A percentile compares a stretch with the other conserved stretches of the same genome.
Evolutionary conservation across 768 basidiomycete genomes (phyloP).

Genomic region (Xerocomellus intermedius): DNA sequence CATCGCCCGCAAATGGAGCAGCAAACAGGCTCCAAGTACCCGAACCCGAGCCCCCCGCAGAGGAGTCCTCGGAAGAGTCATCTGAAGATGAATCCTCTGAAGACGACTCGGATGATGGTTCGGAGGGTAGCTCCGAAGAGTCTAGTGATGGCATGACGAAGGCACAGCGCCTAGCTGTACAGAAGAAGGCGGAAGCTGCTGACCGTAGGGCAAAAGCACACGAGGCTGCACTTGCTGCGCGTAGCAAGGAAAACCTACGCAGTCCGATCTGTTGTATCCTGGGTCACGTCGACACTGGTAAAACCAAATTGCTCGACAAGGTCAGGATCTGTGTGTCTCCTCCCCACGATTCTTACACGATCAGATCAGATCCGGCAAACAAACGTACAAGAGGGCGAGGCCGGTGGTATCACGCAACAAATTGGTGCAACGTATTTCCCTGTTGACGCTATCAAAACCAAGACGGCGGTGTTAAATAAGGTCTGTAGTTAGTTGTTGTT

Average conservation of each 20-base stretch:
- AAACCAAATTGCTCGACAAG: conserved; percentile 97
- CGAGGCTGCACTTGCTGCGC: conserved; percentile 80
- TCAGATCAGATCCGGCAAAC: conserved; percentile 90
- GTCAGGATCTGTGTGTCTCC: conserved; percentile 38
- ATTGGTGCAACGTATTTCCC: conserved; percentile 99
- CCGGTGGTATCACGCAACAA: conserved; percentile 99
- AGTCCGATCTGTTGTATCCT: conserved; percentile 99
- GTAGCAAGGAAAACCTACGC: conserved; percentile 86
- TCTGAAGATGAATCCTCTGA: conserved; percentile 47
- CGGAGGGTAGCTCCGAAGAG: conserved; percentile 36
- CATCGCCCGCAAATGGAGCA: conserved; percentile 7
- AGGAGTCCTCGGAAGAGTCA: conserved; percentile 32
- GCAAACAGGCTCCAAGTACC: conserved; percentile 18
- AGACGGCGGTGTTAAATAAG: conserved; percentile 92
- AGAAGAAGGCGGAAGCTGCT: conserved; percentile 82
- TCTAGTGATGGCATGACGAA: conserved; percentile 68
- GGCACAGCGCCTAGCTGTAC: conserved; percentile 62
- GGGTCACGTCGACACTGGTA: conserved; percentile 99
- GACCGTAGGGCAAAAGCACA: conserved; percentile 76
- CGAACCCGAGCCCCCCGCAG: conserved; percentile 26
- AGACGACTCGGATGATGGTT: conserved; percentile 50
- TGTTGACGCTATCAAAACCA: conserved; percentile 86
- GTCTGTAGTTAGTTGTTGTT: conserved; percentile 36
- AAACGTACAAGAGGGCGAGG: conserved; percentile 98
- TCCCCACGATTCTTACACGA: conserved; percentile 1